Evolutionary conservation across 306 rosid genomes (phyloP).

Genomic region (Argentina anserina): DNA sequence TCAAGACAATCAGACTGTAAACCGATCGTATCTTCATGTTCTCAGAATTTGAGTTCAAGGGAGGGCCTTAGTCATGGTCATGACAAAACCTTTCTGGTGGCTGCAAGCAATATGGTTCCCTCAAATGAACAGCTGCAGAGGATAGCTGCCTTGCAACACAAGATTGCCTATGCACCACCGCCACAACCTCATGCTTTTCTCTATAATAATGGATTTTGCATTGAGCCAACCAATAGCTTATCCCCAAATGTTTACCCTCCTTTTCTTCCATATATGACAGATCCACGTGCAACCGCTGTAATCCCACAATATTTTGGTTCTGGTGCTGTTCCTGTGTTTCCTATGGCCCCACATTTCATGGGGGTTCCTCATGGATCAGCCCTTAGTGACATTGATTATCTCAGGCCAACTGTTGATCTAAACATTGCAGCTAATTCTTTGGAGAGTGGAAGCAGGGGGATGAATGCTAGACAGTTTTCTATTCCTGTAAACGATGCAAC

Average conservation of each 20-base stretch:
- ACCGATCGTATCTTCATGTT: conserved; percentile 17
- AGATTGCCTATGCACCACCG: conserved; percentile 12
- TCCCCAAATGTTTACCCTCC: conserved; percentile 15
- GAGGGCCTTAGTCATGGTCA: conserved; percentile 12
- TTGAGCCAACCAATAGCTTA: conserved; percentile 27
- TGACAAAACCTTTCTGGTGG: conserved; percentile 21
- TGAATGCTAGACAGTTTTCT: conserved; percentile 11
- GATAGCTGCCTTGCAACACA: conserved; percentile 22
- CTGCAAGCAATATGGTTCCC: conserved; percentile 20
- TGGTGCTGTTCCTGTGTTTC: conserved; percentile 19
- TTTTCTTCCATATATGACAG: conserved; percentile 17
- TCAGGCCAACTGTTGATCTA: conserved; percentile 14
- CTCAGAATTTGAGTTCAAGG: conserved; percentile 19
- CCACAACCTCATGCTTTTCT: conserved; percentile 14
- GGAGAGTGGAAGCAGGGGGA: conserved; percentile 24
- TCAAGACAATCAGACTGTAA: conserved; percentile 15
- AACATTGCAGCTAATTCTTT: conserved; percentile 12
- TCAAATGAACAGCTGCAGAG: conserved; percentile 27
- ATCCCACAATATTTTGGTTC: conserved; percentile 27
- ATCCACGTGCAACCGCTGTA: conserved; percentile 21
- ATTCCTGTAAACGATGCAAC: conserved; percentile 12
- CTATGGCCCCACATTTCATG: conserved; percentile 6
- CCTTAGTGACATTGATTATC: conserved; percentile 5
- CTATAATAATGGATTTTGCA: conserved; percentile 23
- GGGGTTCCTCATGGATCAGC: conserved; percentile 21